Evolutionary conservation across 73 alveolate genomes (phyloP).

Genomic region (Symbiodinium natans): DNA sequence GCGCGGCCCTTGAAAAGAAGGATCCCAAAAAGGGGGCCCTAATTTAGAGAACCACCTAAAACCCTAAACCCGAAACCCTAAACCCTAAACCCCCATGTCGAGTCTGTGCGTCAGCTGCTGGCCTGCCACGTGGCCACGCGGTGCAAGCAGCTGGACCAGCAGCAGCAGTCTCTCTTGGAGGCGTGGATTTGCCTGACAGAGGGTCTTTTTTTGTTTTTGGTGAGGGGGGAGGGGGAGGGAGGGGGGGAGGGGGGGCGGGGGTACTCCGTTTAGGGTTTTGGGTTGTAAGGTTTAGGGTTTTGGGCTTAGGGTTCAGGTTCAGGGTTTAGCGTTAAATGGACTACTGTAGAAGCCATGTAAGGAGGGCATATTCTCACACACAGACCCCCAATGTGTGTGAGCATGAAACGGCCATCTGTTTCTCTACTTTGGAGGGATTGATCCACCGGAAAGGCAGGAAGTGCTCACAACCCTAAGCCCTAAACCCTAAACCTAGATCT

Average conservation of each 20-base stretch:
- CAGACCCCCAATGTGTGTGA: too few relatives aligned
- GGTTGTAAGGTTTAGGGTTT: not conserved
- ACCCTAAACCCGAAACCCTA: not conserved
- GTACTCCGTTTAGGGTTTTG: not conserved
- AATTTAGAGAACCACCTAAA: too few relatives aligned
- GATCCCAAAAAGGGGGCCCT: too few relatives aligned
- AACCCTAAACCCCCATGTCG: not conserved
- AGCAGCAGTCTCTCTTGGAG: conserved; percentile 48
- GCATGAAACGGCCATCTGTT: too few relatives aligned
- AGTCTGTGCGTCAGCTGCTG: conserved; percentile 22
- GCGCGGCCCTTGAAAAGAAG: too few relatives aligned
- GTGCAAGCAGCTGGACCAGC: conserved; percentile 58
- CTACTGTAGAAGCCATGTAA: too few relatives aligned
- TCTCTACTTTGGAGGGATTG: too few relatives aligned
- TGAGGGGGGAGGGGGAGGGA: too few relatives aligned
- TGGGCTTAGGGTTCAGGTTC: not conserved
- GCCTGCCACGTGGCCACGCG: conserved; percentile 76
- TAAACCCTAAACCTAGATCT: not conserved
- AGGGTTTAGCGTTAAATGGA: too few relatives aligned
- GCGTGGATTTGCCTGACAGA: not conserved
- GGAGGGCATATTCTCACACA: too few relatives aligned
- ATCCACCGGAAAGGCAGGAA: too few relatives aligned
- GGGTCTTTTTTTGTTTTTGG: too few relatives aligned
- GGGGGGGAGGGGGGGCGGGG: not conserved
- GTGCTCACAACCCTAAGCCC: not conserved